A percentile compares a stretch with the other conserved stretches of the same genome.
These are phyloP conservation scores for Venturia pyrina DNA, from an alignment of 2,329 filamentous ascomycete species.

Conservation along the genomic window DNA sequence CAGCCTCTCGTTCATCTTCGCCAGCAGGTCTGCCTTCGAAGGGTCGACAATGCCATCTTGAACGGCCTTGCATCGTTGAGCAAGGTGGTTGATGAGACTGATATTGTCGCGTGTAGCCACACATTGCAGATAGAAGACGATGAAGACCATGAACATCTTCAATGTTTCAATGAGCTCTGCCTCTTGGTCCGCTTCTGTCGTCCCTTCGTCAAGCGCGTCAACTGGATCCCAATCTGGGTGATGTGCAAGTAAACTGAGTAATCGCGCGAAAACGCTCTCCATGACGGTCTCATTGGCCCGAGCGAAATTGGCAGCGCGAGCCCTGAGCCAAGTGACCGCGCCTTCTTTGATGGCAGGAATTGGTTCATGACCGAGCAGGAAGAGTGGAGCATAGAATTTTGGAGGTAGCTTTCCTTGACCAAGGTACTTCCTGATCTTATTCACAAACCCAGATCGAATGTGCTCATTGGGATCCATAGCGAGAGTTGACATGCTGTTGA, in stretches of 20 bases:
- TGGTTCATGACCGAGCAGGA: slow-evolving; percentile 87
- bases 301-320: slow-evolving; percentile 53
- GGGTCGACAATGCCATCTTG: slow-evolving; percentile 61
- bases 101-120: slow-evolving; percentile 82
- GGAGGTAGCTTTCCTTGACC: slow-evolving; percentile 58
- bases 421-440: slow-evolving; percentile 84
- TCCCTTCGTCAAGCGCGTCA: neutral
- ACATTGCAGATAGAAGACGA: slow-evolving; percentile 76
- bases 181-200: slow-evolving; percentile 15
- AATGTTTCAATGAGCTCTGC: slow-evolving; percentile 48
- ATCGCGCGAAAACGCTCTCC: slow-evolving; percentile 70
- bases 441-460: slow-evolving; percentile 70
- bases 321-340: slow-evolving; percentile 81
- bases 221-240: slow-evolving; percentile 66
- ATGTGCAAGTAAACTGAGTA: slow-evolving; percentile 82
- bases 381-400: slow-evolving; percentile 83
- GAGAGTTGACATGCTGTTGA: slow-evolving; percentile 71
- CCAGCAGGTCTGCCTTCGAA: slow-evolving; percentile 12
- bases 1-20: slow-evolving; percentile 52
- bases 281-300: slow-evolving; percentile 50
- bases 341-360: slow-evolving; percentile 59
- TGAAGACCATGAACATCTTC: slow-evolving; percentile 75
- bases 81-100: slow-evolving; percentile 80
- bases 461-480: slow-evolving; percentile 66
- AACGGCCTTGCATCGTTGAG: slow-evolving; percentile 85